These are phyloP conservation scores for Mycena latifolia DNA, from an alignment of 768 basidiomycete genomes.

Conservation along the genomic window DNA sequence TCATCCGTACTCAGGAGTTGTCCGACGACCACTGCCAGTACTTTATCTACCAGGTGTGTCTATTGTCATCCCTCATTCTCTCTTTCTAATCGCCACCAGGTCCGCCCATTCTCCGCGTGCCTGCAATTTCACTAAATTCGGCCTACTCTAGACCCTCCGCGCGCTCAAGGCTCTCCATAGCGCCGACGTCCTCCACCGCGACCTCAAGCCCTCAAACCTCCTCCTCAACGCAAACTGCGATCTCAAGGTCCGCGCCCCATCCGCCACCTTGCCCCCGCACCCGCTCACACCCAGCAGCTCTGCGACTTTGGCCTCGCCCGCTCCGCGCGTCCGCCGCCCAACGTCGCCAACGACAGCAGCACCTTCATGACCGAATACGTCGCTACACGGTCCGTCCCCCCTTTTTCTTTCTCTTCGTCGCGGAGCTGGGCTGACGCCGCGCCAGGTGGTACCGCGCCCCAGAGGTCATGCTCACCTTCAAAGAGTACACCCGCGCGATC, in stretches of 20 bases:
- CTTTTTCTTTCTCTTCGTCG: no score
- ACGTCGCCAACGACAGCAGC: constrained; percentile 79
- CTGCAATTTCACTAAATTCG: no score
- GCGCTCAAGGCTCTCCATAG: constrained; percentile 96
- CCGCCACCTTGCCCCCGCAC: not conserved
- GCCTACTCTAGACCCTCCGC: constrained; percentile 74
- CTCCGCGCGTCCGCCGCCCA: constrained; percentile 79
- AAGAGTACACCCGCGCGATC: constrained; percentile 64
- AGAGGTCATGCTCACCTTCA: constrained; percentile 96
- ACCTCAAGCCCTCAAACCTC: constrained; percentile 96
- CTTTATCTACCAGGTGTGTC: constrained; percentile 90
- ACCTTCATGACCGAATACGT: constrained; percentile 96
- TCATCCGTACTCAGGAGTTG: constrained; percentile 94
- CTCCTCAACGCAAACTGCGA: constrained; percentile 97
- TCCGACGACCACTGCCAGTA: constrained; percentile 98
- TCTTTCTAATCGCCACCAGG: no score
- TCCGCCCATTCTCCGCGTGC: no score
- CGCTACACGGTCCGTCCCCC: constrained; percentile 77
- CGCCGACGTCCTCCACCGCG: constrained; percentile 94
- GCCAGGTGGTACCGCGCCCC: constrained; percentile 96
- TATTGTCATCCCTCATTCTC: no score
- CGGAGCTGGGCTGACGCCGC: not conserved
- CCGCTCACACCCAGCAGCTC: constrained; percentile 56
- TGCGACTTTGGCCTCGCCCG: constrained; percentile 93
- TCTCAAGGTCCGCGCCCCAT: constrained; percentile 72